Evolutionary conservation across 345 rosid genomes (phyloP).

Genomic region (Populus simonii): DNA sequence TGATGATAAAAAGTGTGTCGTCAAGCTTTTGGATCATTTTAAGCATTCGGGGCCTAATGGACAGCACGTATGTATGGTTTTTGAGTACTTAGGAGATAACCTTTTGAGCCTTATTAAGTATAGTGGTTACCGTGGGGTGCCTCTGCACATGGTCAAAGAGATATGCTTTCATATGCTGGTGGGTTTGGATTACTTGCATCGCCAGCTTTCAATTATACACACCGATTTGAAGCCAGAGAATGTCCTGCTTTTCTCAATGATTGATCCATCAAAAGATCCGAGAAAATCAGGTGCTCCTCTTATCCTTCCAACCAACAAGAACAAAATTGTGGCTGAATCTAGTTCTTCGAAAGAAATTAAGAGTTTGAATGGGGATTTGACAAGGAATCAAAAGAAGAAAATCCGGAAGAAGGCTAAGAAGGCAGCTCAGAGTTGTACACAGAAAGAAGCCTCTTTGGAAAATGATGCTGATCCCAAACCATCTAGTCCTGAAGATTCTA

Average conservation of each 20-base stretch:
- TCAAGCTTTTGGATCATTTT: constrained; percentile 92
- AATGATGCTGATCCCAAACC: constrained; percentile 33
- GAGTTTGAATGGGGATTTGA: constrained; percentile 52
- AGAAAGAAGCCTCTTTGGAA: constrained; percentile 46
- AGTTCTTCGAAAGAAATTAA: constrained; percentile 41
- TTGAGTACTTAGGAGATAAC: constrained; percentile 94
- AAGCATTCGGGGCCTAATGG: constrained; percentile 92
- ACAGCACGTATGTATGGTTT: constrained; percentile 89
- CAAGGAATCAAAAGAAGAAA: constrained; percentile 91
- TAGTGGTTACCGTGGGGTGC: constrained; percentile 70
- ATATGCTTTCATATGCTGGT: constrained; percentile 60
- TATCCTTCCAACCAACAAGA: constrained; percentile 49
- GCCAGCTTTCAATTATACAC: constrained; percentile 73
- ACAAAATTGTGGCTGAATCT: constrained; percentile 38
- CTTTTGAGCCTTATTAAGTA: constrained; percentile 87
- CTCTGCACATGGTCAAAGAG: constrained; percentile 69
- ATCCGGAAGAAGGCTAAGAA: constrained; percentile 81
- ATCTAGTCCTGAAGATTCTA: constrained; percentile 26
- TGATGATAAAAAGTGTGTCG: constrained; percentile 68
- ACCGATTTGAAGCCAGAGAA: constrained; percentile 99
- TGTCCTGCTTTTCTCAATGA: constrained; percentile 65
- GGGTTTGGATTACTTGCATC: constrained; percentile 90
- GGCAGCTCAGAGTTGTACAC: constrained; percentile 50
- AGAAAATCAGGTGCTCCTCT: constrained; percentile 52
- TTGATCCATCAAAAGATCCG: constrained; percentile 76